Evolutionary conservation across 352 stramenopile species (phyloP), one percentile per base, ranked within the genome.

Genomic region (Pelagophyceae sp.): DNA sequence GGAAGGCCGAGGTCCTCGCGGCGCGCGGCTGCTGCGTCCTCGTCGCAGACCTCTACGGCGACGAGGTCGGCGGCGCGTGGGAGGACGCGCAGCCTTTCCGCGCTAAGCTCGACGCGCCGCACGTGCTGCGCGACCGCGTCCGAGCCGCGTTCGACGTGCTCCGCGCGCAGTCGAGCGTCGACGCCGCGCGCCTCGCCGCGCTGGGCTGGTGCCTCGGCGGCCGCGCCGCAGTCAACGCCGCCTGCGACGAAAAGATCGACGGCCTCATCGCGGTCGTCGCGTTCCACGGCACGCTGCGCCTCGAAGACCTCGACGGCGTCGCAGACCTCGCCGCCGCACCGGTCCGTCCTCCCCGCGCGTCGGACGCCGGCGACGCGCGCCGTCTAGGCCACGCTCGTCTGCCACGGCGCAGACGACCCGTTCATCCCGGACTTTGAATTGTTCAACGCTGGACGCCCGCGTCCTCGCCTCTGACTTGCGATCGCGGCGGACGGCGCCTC

Each of bases 181-280:
- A 87, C 79, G n/a, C 23, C 0, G 61, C 54, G 60, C 45, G 70
- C 29, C 71, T 87, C 38, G 82, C 76, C n/a, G 80, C 72, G 17
- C 31, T 89, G 33, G 85, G 85, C 38, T 89, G 83, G 78, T 89
- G 85, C 76, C 76, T 89, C 19, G 85, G 85, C 37, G 85, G 83
- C 35, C 83, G 87, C 71, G 72, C 82, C 0, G 82, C 87, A 37
- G 67, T 87, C 27, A 79, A 87, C 72, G 50, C 87, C n/a, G 77
- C 65, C 38, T 67, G 32, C 33, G 82, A 81, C 72, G 40, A 23
- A 23, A 54, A 11, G 45, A 54, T 23, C 45, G 11, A 23, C 23
- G 40, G 63, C 38, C 69, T 86, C 29, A 71, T 76, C n/a, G 81
- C 76, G 0, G 80, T 84, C 76, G 78, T 81, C 20, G 81, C 82